These are phyloP conservation scores for Cercospora citrullina DNA, from an alignment of 2,329 filamentous ascomycete species.

Conservation along the genomic window DNA sequence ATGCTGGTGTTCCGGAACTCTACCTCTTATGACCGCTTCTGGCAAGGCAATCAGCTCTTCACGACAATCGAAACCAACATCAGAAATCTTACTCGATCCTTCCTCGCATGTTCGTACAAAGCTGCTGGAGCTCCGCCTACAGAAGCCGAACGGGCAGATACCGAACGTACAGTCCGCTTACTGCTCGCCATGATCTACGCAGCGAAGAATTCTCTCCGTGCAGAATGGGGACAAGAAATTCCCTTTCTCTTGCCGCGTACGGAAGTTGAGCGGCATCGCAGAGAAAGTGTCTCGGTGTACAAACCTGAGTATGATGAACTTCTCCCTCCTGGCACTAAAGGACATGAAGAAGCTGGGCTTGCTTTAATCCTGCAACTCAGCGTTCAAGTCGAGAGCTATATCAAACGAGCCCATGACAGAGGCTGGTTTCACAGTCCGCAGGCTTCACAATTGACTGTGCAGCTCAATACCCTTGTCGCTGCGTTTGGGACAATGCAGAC, in stretches of 20 bases:
- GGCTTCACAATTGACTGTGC: slow-evolving; percentile 58
- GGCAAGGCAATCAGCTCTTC: slow-evolving; percentile 53
- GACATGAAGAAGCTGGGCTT: slow-evolving; percentile 59
- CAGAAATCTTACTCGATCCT: slow-evolving; percentile 59
- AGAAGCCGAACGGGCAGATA: slow-evolving; percentile 53
- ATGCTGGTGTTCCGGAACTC: slow-evolving; percentile 68
- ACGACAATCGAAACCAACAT: slow-evolving; percentile 59
- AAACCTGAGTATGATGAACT: slow-evolving; percentile 40
- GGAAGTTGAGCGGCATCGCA: slow-evolving; percentile 30
- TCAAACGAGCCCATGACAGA: slow-evolving; percentile 56
- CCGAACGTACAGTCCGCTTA: slow-evolving; percentile 60
- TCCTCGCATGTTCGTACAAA: slow-evolving; percentile 51
- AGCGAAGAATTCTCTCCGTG: slow-evolving; percentile 63
- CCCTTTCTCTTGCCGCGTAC: slow-evolving; percentile 28
- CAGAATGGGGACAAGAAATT: slow-evolving; percentile 58
- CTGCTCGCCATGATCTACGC: slow-evolving; percentile 63
- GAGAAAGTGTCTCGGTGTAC: slow-evolving; percentile 34
- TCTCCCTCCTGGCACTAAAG: slow-evolving; percentile 36
- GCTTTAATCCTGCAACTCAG: slow-evolving; percentile 61
- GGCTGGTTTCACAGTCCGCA: slow-evolving; percentile 63
- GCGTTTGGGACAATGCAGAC: slow-evolving; percentile 66
- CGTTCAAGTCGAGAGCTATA: slow-evolving; percentile 61
- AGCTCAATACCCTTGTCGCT: slow-evolving; percentile 58
- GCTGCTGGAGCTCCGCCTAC: slow-evolving; percentile 36
- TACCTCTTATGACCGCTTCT: slow-evolving; percentile 65